Conservation (phyloP, 192 early-diverging fungal genomes). For the Rhizophagus prolifer region DNA sequence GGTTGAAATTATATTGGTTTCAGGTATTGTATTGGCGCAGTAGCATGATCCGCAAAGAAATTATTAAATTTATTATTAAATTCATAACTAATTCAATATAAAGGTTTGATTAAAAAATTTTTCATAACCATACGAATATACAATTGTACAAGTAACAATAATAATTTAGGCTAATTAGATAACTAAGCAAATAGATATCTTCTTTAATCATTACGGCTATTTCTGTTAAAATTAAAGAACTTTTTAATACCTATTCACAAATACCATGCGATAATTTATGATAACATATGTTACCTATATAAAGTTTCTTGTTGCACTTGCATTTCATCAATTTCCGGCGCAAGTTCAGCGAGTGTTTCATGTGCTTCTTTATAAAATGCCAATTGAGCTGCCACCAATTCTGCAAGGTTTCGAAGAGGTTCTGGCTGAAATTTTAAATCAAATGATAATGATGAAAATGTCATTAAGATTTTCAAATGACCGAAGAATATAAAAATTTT, state of each 20-base stretch:
- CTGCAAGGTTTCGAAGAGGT: conserved; percentile 77
- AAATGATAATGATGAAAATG: background rate
- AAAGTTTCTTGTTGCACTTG: conserved; percentile 91
- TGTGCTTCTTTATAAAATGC: conserved; percentile 84
- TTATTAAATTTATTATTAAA: no score
- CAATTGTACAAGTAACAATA: background rate
- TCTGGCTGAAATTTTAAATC: conserved; percentile 59
- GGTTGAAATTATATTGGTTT: no score
- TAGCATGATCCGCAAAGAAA: no score
- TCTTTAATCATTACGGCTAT: background rate
- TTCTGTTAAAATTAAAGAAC: background rate
- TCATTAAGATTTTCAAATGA: background rate
- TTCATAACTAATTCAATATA: no score
- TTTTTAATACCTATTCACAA: background rate
- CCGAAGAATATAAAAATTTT: background rate
- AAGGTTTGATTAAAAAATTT: no score
- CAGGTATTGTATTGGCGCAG: no score
- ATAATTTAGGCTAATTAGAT: background rate
- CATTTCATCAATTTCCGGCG: conserved; percentile 95
- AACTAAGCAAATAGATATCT: background rate
- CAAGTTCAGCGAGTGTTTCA: conserved; percentile 66
- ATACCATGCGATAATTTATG: background rate
- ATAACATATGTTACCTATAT: conserved; percentile 46
- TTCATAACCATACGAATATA: background rate
- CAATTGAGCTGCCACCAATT: conserved; percentile 85